A percentile compares a stretch with the other conserved stretches of the same genome.
Conservation (phyloP, 106 monocot genomes). For the Dendrobium catenatum region DNA sequence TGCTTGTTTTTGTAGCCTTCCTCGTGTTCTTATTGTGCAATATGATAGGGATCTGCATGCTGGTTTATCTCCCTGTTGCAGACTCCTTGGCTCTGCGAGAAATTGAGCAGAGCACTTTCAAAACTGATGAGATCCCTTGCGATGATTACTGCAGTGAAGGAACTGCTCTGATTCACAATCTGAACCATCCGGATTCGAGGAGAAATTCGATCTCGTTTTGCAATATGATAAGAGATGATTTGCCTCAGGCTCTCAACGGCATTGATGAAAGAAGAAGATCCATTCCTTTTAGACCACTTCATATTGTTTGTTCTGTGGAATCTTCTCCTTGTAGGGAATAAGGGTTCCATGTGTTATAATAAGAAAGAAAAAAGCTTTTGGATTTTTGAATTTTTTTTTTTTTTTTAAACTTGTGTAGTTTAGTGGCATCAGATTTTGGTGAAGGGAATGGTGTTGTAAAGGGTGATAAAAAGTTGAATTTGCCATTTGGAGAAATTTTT, state of each 20-base stretch:
- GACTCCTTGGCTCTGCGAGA: slow-evolving; percentile 62
- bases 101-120: slow-evolving; percentile 10
- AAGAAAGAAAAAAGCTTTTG: background rate
- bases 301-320: background rate
- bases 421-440: background rate
- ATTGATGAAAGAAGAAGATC: background rate
- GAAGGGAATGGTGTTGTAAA: background rate
- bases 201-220: slow-evolving; percentile 66
- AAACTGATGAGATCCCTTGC: slow-evolving; percentile 35
- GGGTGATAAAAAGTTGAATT: background rate
- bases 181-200: slow-evolving; percentile 25
- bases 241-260: background rate
- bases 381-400: background rate
- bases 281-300: background rate
- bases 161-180: slow-evolving; percentile 25
- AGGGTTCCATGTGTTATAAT: background rate
- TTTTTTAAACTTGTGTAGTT: background rate
- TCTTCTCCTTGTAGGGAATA: background rate
- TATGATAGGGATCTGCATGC: slow-evolving; percentile 48
- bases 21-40: slow-evolving; percentile 39
- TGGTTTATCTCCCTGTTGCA: slow-evolving; percentile 72
- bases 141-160: slow-evolving; percentile 48
- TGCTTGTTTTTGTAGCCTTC: slow-evolving; percentile 62
- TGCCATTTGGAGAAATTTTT: background rate
- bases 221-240: slow-evolving; percentile 39